phyloP scores from a whole-genome alignment of 2,329 filamentous ascomycete genomes.

The Colletotrichum godetiae region DNA sequence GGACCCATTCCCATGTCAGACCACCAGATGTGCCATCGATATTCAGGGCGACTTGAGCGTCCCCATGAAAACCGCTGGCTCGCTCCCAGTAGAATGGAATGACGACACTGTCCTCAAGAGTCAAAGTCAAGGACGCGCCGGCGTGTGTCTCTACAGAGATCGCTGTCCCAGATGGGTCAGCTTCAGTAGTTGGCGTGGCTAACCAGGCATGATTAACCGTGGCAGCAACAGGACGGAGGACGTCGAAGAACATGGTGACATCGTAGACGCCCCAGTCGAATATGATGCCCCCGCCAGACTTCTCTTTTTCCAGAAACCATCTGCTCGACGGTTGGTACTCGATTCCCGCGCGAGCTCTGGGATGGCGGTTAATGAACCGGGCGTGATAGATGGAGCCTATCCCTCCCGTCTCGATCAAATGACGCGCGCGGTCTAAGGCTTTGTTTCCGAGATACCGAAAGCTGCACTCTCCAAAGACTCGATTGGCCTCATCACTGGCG shows the following conservation, averaged over 20 bases:
- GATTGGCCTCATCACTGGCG: not conserved
- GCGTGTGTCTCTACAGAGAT: conserved; percentile 1
- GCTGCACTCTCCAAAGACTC: not conserved
- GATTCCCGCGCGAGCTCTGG: not conserved
- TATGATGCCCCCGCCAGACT: not conserved
- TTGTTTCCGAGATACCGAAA: not conserved
- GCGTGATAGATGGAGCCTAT: not conserved
- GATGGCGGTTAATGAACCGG: not conserved
- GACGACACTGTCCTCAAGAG: not conserved
- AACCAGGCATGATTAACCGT: conserved; percentile 3
- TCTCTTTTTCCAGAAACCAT: not conserved
- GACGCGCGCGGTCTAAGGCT: not conserved
- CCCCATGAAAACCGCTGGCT: conserved; percentile 18
- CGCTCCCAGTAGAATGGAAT: conserved; percentile 13
- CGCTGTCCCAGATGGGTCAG: not conserved
- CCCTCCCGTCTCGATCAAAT: not conserved
- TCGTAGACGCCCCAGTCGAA: conserved; percentile 26
- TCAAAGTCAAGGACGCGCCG: not conserved
- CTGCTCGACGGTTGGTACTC: not conserved
- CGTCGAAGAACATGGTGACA: conserved; percentile 25
- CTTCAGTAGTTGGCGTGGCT: conserved; percentile 5
- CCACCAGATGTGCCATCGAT: conserved; percentile 11
- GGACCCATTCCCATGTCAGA: conserved; percentile 19
- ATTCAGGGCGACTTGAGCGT: not conserved
- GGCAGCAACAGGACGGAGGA: conserved; percentile 10